Percentiles rank a stretch among this genome's conserved stretches.
Conservation (phyloP, 106 monocot species). For the Dioscorea alata region DNA sequence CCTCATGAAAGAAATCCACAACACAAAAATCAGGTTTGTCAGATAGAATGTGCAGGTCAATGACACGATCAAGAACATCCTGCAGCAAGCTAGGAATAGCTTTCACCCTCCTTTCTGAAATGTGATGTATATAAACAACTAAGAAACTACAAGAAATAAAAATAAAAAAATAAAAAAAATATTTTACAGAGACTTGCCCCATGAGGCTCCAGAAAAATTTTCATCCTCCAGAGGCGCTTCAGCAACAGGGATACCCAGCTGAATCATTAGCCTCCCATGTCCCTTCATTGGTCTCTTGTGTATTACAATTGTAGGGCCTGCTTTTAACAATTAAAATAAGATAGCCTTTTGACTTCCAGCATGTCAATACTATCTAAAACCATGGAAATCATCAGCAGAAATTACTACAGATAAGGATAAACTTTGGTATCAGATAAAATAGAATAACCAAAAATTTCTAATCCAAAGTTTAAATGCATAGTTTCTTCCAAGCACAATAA, state of each 20-base stretch:
- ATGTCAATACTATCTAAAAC: not conserved
- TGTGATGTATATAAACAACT: not conserved
- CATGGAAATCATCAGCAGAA: not conserved
- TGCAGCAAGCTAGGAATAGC: slow-evolving; percentile 43
- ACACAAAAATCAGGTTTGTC: slow-evolving; percentile 62
- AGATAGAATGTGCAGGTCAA: slow-evolving; percentile 35
- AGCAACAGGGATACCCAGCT: slow-evolving; percentile 49
- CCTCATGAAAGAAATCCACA: slow-evolving; percentile 80
- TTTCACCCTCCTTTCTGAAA: slow-evolving; percentile 62
- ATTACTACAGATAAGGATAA: not conserved
- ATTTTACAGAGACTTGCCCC: slow-evolving; percentile 22
- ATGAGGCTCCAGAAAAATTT: slow-evolving; percentile 14
- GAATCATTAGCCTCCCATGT: slow-evolving; percentile 80
- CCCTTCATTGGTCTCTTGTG: slow-evolving; percentile 63
- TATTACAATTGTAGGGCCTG: slow-evolving; percentile 45
- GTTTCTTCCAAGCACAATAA: not conserved
- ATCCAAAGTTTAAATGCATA: not conserved
- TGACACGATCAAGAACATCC: slow-evolving; percentile 38
- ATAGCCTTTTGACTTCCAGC: not conserved
- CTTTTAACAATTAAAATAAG: slow-evolving; percentile 12
- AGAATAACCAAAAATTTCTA: not conserved
- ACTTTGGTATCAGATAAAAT: not conserved
- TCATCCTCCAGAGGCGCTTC: slow-evolving; percentile 52
- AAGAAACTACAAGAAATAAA: not conserved
- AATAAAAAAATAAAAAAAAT: not conserved